phyloP scores from a whole-genome alignment of 352 stramenopile genomes.

The Lagenidium giganteum region DNA sequence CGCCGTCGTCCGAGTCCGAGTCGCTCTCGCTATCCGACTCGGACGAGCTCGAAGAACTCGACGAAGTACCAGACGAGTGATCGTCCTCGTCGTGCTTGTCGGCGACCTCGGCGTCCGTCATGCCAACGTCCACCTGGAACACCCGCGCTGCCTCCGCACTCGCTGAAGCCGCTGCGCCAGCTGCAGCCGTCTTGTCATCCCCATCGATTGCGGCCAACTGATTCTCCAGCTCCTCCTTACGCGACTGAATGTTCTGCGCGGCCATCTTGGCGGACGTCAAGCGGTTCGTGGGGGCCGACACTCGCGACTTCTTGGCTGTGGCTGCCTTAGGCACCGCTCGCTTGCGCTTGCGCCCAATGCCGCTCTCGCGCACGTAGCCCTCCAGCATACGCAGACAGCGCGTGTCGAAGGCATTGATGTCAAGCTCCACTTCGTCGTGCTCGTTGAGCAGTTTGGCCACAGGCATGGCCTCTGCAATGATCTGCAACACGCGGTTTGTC shows the following conservation, averaged over 20 bases:
- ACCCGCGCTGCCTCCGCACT: no score
- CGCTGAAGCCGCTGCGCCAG: no score
- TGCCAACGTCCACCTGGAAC: conserved; percentile 30
- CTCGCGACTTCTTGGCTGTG: conserved; percentile 37
- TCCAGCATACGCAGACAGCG: conserved; percentile 77
- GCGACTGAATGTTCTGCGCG: conserved; percentile 52
- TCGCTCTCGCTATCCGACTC: conserved; percentile 79
- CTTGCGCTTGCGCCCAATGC: conserved; percentile 74
- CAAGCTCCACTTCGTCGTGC: conserved; percentile 76
- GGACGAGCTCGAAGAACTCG: conserved; percentile 52
- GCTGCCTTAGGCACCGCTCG: no score
- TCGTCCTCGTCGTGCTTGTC: conserved; percentile 23
- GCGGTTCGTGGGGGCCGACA: conserved; percentile 40
- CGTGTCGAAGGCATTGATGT: conserved; percentile 79
- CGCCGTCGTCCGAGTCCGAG: conserved; percentile 55
- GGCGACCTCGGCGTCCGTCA: conserved; percentile 24
- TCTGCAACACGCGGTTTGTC: conserved; percentile 74
- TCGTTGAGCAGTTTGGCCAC: conserved; percentile 67
- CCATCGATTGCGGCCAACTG: conserved; percentile 59
- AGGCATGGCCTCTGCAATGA: conserved; percentile 71
- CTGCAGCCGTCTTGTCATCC: conserved; percentile 9
- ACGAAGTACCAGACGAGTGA: conserved; percentile 44
- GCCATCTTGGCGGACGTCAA: conserved; percentile 70
- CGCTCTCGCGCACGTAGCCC: conserved; percentile 77
- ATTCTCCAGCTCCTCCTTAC: conserved; percentile 58